Base-by-base conservation (phyloP, 225 moss, liverwort and hornwort species). In the Lunularia cruciata region DNA sequence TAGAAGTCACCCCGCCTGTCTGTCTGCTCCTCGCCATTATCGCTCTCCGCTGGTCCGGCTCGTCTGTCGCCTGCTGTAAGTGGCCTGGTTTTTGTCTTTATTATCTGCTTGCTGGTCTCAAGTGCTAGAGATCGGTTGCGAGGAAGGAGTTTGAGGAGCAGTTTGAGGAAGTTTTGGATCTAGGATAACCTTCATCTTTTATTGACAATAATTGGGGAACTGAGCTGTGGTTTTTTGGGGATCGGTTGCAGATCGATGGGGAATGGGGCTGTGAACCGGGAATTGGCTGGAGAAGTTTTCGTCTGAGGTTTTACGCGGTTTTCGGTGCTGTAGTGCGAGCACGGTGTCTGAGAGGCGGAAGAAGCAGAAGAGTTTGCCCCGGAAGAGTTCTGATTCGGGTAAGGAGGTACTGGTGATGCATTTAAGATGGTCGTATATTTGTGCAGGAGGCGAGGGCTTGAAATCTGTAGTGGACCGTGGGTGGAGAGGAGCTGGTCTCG, bases 161-260 rank as follows among this genome's bases (percentile, higher is more conserved):
- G 27, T 6, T 6, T 27, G 12, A 26, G 38, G 22, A n/a, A 20
- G 61, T 61, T 40, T 19, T 1, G 14, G 34, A 22, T 37, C 38
- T 61, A 23, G 14, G 25, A 26, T 30, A n/a, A n/a, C 20, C 7
- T 49, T 10, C 31, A 57, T 57, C 30, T 40, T 40, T 38, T 40
- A 19, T 16, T 19, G 13, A 18, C 15, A 7, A 10, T 18, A 46
- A 15, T 18, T 19, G 46, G 5, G 30, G 30, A 22, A 9, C 48
- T 36, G 49, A 67, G 67, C 49, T 51, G 49, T 30, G 65, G 45
- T 16, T 65, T 46, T 14, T 32, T 15, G 15, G 67, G 22, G 16
- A 33, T 63, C 23, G 28, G 45, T 36, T 51, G 67, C 51, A 67
- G 67, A 49, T 51, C 65, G 26, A 67, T 67, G 67, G 67, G 67